A percentile compares a stretch with the other conserved stretches of the same genome.
Evolutionary conservation across 2,329 filamentous ascomycete species (phyloP).

Genomic region (Nemania serpens): DNA sequence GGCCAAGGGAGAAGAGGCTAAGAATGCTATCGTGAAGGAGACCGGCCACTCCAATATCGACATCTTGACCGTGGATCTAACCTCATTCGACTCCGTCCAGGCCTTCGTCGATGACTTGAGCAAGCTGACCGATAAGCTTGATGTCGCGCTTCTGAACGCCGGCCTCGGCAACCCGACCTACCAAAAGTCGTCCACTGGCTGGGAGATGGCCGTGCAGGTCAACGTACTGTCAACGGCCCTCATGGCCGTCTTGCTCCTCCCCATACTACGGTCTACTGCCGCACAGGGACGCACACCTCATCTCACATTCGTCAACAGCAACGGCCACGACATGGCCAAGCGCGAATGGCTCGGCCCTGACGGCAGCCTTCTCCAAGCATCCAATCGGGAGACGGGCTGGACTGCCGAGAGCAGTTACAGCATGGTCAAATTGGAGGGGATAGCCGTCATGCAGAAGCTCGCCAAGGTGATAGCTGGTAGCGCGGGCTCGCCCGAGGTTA

Average conservation of each 20-base stretch:
- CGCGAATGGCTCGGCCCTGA: background rate
- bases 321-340: conserved; percentile 6
- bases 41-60: background rate
- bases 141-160: background rate
- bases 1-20: conserved; percentile 16
- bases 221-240: conserved; percentile 10
- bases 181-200: background rate
- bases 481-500: background rate
- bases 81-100: conserved; percentile 25
- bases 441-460: conserved; percentile 1
- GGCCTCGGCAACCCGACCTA: background rate
- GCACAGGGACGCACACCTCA: background rate
- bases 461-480: background rate
- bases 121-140: background rate
- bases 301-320: conserved; percentile 17
- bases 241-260: conserved; percentile 8
- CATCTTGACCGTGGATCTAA: conserved; percentile 9
- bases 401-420: background rate
- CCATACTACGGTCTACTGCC: conserved; percentile 1
- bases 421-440: conserved; percentile 3
- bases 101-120: background rate
- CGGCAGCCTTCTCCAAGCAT: background rate
- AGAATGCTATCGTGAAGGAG: background rate
- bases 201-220: conserved; percentile 11
- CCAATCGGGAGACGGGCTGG: background rate